Base-by-base conservation (phyloP, 768 basidiomycete species). In the Sutorius australiensis region DNA sequence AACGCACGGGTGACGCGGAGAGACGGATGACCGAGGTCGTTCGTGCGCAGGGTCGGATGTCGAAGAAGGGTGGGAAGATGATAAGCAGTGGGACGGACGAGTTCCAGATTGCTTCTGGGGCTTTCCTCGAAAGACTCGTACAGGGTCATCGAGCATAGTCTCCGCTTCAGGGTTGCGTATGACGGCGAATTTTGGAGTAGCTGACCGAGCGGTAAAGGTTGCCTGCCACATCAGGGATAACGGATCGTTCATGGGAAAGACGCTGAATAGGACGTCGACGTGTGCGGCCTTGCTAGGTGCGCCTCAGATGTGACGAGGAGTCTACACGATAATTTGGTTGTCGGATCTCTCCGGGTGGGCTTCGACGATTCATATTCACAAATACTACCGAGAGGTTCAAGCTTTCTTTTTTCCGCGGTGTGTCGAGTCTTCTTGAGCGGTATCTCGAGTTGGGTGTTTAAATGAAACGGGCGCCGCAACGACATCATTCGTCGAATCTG, bases 1-100 rank as follows among this genome's bases (percentile, higher is more conserved):
- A 73, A 53, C 60, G 73, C 71, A 51, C 73, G 70, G 64, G 64
- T 4, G 84, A 82, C 31, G 81, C 86, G 12, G 92, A 92, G 71
- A 77, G 75, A 66, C 81, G 93, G 31, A 98, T 98, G 95, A 83
- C 87, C 62, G 81, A 81, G 50, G 81, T 87, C 39, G 93, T 95
- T 30, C 81, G 95, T 40, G 77, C 80, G 12, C 91, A 92, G 64
- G 95, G 94, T 9, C 79, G 89, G 46, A 71, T 89, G 51, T 81
- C 83, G 50, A 95, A 87, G 77, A 85, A 85, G 68, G 82, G 82
- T 28, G 95, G 94, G 19, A 75, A 80, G 48, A 83, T 91, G 80
- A 74, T 81, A 56, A 81, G 82, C 58, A 81, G 77, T 48, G 85
- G 83, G 37, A 74, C 76, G 16, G 79, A 79, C 28, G 91, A 93